Evolutionary conservation across 78 protist genomes (phyloP), one percentile per base, ranked within the genome.

Genomic region (Tieghemostelium lacteum): DNA sequence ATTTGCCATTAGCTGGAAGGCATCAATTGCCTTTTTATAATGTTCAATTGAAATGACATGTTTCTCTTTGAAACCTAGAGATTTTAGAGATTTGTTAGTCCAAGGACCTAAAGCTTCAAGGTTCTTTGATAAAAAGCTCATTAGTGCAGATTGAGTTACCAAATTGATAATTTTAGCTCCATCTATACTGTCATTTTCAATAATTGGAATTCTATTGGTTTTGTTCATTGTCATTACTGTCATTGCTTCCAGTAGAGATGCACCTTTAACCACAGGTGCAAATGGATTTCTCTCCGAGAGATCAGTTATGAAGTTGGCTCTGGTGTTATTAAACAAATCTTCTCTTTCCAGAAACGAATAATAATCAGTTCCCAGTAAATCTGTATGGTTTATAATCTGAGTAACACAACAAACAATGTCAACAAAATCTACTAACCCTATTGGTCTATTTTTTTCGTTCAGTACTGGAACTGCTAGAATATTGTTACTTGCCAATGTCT

Each of bases 261-360:
- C 91, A 31, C 78, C 78, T 60, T 83, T 66, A 12, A 83, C 76
- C 16, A 83, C 91, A n/a, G 91, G 91, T 19, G 69, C 57, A 45
- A 69, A 83, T 60, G 76, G 91, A 69, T 83, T 83, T 60, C 78
- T 61, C 45, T 83, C 70, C 12, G 91, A 83, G 20, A 83, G 19
- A 69, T 83, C 86, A 31, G 91, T 70, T 6, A 83, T 39, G 60
- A 60, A 69, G 0, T 66, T 50, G 10, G 91, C 91, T 45, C 69
- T 69, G 10, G 91, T 83, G 60, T 83, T 76, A 3, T 61, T 60
- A 26, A 83, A 83, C 29, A 83, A 31, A 45, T 83, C 76, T 42
- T 83, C 91, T 45, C 80, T 83, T n/a, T 83, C 91, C 8, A 83
- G 33, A 61, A 83, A 69, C 40, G 91, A 83, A 45, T 83, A 83